Percentiles rank a stretch among this genome's conserved stretches.
These are phyloP conservation scores for Lathyrus tuberosus DNA, from an alignment of 306 rosid species.

Conservation along the genomic window DNA sequence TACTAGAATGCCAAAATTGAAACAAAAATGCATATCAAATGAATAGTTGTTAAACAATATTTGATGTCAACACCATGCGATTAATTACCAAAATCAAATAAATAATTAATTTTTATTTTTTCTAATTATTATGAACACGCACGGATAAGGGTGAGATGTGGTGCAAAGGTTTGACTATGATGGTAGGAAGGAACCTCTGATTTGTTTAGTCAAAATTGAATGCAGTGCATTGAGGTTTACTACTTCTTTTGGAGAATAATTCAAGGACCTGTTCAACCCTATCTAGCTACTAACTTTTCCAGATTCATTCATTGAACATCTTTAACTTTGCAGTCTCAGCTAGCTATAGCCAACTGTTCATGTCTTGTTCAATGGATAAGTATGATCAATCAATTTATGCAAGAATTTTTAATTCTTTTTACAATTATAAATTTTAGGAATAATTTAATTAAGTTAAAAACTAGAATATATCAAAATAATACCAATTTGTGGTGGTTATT, in stretches of 20 bases:
- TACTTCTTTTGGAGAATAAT: slow-evolving; percentile 54
- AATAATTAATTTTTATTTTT: background rate
- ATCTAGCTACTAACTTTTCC: slow-evolving; percentile 55
- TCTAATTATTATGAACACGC: background rate
- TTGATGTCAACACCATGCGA: too few relatives aligned
- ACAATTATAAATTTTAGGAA: background rate
- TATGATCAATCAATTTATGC: background rate
- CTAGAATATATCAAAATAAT: background rate
- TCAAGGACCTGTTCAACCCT: slow-evolving; percentile 49
- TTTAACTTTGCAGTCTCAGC: slow-evolving; percentile 44
- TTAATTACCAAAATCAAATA: too few relatives aligned
- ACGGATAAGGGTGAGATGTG: slow-evolving; percentile 2
- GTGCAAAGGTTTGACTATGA: slow-evolving; percentile 43
- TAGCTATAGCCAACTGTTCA: background rate
- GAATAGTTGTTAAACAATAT: too few relatives aligned
- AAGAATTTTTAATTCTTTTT: background rate
- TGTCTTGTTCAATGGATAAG: background rate
- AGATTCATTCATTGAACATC: slow-evolving; percentile 65
- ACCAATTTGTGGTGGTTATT: background rate
- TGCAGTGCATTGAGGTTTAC: slow-evolving; percentile 38
- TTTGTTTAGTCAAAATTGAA: slow-evolving; percentile 43
- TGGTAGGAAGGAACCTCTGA: background rate
- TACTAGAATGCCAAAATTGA: too few relatives aligned
- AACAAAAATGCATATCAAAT: too few relatives aligned
- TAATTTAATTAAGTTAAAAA: background rate